These are phyloP conservation scores for Bolboschoenus planiculmis DNA, from an alignment of 176 grass and related monocot species.

Conservation along the genomic window DNA sequence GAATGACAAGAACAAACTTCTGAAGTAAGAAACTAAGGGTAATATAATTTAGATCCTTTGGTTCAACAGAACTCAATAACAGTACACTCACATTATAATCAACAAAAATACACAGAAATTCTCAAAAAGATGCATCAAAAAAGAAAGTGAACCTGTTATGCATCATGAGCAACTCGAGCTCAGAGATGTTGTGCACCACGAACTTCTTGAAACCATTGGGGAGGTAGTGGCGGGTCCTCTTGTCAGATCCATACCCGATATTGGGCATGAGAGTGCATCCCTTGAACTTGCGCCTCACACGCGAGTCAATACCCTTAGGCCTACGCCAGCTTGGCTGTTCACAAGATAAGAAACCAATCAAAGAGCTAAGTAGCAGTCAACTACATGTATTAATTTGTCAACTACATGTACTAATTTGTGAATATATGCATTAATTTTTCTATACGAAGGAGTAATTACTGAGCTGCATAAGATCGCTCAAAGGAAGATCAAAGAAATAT, in stretches of 20 bases:
- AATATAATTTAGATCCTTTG: neutral
- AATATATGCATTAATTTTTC: neutral
- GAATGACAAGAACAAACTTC: neutral
- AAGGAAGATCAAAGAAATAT: neutral
- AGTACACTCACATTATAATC: neutral
- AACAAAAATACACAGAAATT: neutral
- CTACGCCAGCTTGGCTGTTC: constrained; percentile 44
- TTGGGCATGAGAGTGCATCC: constrained; percentile 49
- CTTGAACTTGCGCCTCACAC: constrained; percentile 56
- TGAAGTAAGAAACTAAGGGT: neutral
- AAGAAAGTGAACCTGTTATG: constrained; percentile 42
- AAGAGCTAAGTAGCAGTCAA: neutral
- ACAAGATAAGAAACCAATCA: neutral
- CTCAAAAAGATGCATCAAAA: neutral
- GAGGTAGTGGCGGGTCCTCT: constrained; percentile 60
- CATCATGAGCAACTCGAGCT: constrained; percentile 75
- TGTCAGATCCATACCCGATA: constrained; percentile 47
- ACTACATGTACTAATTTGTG: neutral
- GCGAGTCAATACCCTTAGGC: constrained; percentile 57
- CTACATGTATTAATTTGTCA: too few relatives aligned
- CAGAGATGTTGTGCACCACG: constrained; percentile 60
- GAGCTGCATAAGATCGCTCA: neutral
- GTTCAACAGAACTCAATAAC: neutral
- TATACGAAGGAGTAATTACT: neutral
- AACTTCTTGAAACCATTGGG: constrained; percentile 82